A percentile compares a stretch with the other conserved stretches of the same genome.
Evolutionary conservation across 1,139 yeast genomes (phyloP).

Genomic region (Fermentozyma sake): DNA sequence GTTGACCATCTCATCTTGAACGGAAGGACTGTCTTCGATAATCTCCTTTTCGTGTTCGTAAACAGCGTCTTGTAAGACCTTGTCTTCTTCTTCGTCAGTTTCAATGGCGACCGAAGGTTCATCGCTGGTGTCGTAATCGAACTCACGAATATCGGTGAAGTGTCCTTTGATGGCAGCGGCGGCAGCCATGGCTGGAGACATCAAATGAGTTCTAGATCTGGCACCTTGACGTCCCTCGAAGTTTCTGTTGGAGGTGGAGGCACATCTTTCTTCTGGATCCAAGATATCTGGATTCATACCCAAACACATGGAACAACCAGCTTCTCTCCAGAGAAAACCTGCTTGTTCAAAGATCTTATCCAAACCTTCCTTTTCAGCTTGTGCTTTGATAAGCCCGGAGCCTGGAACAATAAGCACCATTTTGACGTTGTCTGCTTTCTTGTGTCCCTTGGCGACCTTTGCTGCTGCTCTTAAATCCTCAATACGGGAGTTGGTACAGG

Average conservation of each 20-base stretch:
- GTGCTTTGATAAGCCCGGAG: constrained; percentile 86
- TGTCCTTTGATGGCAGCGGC: constrained; percentile 95
- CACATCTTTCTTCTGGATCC: constrained; percentile 94
- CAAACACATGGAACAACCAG: constrained; percentile 98
- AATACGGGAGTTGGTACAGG: constrained; percentile 96
- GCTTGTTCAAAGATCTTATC: constrained; percentile 88
- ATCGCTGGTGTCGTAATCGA: constrained; percentile 55
- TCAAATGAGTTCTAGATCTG: constrained; percentile 88
- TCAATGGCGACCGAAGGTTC: constrained; percentile 60
- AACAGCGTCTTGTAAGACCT: constrained; percentile 61
- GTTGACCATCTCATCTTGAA: constrained; percentile 45
- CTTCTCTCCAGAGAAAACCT: constrained; percentile 98
- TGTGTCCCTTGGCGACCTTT: constrained; percentile 82
- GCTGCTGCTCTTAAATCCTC: constrained; percentile 98
- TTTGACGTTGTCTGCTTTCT: constrained; percentile 76
- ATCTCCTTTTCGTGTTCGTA: constrained; percentile 67
- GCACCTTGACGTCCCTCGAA: constrained; percentile 99
- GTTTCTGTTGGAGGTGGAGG: constrained; percentile 96
- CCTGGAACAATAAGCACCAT: constrained; percentile 95
- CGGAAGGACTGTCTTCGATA: constrained; percentile 29
- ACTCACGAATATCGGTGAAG: constrained; percentile 85
- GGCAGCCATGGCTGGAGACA: constrained; percentile 99
- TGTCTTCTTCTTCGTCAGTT: constrained; percentile 49
- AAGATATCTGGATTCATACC: constrained; percentile 99
- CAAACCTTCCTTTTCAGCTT: constrained; percentile 93